These are phyloP conservation scores for Ogataea angusta DNA, from an alignment of 805 yeast genomes.

Conservation along the genomic window DNA sequence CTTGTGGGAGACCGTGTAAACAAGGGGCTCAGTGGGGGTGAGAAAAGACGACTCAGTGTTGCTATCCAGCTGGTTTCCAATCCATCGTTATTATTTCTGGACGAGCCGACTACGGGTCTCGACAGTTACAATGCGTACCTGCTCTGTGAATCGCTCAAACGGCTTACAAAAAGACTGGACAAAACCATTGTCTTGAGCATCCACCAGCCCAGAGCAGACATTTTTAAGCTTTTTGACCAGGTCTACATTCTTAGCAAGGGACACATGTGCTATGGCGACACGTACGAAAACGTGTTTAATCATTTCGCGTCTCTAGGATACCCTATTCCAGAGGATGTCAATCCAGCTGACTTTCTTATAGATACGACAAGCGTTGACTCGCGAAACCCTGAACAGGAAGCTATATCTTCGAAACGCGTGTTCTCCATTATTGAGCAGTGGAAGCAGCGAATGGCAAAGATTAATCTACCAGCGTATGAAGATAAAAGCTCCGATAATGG, in stretches of 20 bases:
- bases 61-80: constrained; percentile 75
- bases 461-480: neutral
- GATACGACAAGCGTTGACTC: constrained; percentile 58
- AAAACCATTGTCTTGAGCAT: constrained; percentile 73
- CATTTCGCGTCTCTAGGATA: constrained; percentile 51
- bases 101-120: constrained; percentile 86
- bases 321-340: constrained; percentile 43
- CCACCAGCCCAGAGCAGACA: constrained; percentile 83
- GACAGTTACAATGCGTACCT: constrained; percentile 75
- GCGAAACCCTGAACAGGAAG: constrained; percentile 37
- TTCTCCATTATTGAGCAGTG: constrained; percentile 36
- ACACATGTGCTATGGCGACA: constrained; percentile 43
- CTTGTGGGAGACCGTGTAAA: constrained; percentile 50
- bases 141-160: constrained; percentile 57
- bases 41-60: constrained; percentile 70
- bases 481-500: neutral
- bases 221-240: constrained; percentile 63
- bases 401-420: constrained; percentile 34
- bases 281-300: constrained; percentile 36
- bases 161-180: constrained; percentile 51
- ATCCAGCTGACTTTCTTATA: constrained; percentile 61
- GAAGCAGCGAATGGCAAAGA: constrained; percentile 29
- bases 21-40: constrained; percentile 80
- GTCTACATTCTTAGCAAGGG: constrained; percentile 69
- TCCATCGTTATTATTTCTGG: constrained; percentile 74